A percentile compares a stretch with the other conserved stretches of the same genome.
Evolutionary conservation across 1,284 basidiomycete species (phyloP).

Genomic region (Exsudoporus floridanus): DNA sequence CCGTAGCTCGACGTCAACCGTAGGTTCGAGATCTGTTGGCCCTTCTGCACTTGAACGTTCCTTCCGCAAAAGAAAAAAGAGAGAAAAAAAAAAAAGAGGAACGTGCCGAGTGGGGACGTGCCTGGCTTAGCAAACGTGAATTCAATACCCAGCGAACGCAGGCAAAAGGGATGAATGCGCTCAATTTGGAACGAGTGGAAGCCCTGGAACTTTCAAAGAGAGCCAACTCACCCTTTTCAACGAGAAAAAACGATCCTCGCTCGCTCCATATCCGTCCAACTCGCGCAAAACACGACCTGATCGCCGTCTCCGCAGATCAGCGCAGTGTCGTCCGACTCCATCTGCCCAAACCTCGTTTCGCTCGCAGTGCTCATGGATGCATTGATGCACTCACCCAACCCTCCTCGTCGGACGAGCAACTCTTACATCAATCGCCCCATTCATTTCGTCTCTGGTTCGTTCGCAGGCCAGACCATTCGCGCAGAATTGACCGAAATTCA

Average conservation of each 20-base stretch:
- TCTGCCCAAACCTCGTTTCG: background rate
- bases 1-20: too few relatives aligned
- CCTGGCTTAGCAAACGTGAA: slow-evolving; percentile 18
- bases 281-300: slow-evolving; percentile 18
- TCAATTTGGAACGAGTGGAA: slow-evolving; percentile 26
- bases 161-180: slow-evolving; percentile 10
- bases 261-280: slow-evolving; percentile 7
- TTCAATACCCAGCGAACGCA: slow-evolving; percentile 10
- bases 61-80: background rate
- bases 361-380: slow-evolving; percentile 25
- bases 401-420: slow-evolving; percentile 29
- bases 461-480: slow-evolving; percentile 55
- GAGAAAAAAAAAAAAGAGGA: background rate
- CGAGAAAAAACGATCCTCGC: background rate
- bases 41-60: background rate
- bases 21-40: too few relatives aligned
- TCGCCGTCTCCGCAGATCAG: slow-evolving; percentile 13
- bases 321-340: background rate
- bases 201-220: slow-evolving; percentile 2
- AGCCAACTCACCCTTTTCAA: background rate
- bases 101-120: background rate
- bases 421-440: slow-evolving; percentile 46
- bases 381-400: slow-evolving; percentile 14
- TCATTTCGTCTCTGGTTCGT: slow-evolving; percentile 56
- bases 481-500: slow-evolving; percentile 62